Evolutionary conservation across 139 green algal species (phyloP), one percentile per base, ranked within the genome.

Genomic region (Tetraselmis striata): DNA sequence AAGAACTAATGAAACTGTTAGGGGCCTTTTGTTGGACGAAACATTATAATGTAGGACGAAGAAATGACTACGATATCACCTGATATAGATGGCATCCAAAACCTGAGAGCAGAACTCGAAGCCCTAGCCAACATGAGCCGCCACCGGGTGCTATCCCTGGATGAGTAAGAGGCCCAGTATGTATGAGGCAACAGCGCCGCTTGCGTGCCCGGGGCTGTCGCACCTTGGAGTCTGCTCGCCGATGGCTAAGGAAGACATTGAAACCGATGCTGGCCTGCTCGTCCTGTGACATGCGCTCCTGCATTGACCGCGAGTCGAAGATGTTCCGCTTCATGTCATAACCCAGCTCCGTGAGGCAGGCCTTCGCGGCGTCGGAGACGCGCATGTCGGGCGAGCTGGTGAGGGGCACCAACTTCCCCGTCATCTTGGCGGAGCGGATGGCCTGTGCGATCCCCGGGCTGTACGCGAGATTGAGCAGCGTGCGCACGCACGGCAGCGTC

Each of bases 221-320:
- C n/a, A n/a, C n/a, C n/a, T 67, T 78, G 0, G 83, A 79, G 75
- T 86, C 83, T n/a, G 83, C 80, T 0, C 83, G 79, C 76, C 80
- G 80, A 75, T 86, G 83, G 27, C 59, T 81, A 0, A 86, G 83
- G 45, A 86, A 86, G 28, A 86, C 83, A 76, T 83, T 79, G 79
- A 81, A 86, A 2, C 1, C 82, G 1, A 30, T 77, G 1, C 58
- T 77, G 29, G 77, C 30, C 5, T 29, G 59, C 0, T 23, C 25
- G 27, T 77, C 27, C 82, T 82, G 77, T 26, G 80, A 59, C 77
- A 83, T 59, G 30, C 77, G 79, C 77, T 77, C 77, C 30, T 78
- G 82, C 2, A 78, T 67, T 2, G 82, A 78, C 59, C 82, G 59
- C 28, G 81, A 78, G 0, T 82, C 82, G 0, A 78, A 78, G 28